Evolutionary conservation across 2,329 filamentous ascomycete species (phyloP).

Genomic region (Stagonosporopsis rhizophila): DNA sequence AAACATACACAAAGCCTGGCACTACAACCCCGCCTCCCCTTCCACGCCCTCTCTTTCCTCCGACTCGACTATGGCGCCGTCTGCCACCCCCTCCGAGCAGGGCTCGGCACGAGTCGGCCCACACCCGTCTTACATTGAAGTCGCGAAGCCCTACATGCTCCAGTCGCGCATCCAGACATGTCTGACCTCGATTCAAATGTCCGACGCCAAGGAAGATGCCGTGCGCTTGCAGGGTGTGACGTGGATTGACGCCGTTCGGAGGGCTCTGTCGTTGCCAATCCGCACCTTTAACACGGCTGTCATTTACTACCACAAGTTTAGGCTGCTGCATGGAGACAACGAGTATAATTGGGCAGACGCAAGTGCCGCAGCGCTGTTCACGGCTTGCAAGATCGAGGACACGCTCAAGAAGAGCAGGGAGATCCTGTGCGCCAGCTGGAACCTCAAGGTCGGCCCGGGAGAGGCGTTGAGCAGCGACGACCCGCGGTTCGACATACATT

Average conservation of each 20-base stretch:
- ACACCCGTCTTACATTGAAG: constrained; percentile 69
- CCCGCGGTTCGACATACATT: constrained; percentile 78
- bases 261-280: constrained; percentile 80
- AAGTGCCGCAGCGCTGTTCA: constrained; percentile 85
- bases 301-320: constrained; percentile 92
- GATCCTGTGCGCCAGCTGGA: constrained; percentile 88
- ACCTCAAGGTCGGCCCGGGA: constrained; percentile 74
- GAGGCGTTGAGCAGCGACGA: constrained; percentile 80
- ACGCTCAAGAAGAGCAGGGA: constrained; percentile 96
- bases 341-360: constrained; percentile 88
- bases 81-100: constrained; percentile 34
- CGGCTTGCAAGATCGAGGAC: constrained; percentile 96
- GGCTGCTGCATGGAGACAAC: constrained; percentile 80
- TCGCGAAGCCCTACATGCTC: constrained; percentile 78
- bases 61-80: constrained; percentile 38
- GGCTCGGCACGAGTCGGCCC: constrained; percentile 53
- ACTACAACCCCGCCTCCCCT: not conserved
- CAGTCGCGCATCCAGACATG: constrained; percentile 80
- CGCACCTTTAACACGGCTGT: constrained; percentile 92
- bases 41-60: constrained; percentile 5
- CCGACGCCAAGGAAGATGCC: constrained; percentile 79
- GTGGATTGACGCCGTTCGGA: constrained; percentile 85
- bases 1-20: not conserved
- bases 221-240: constrained; percentile 85
- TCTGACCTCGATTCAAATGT: constrained; percentile 72